Base-by-base conservation (phyloP, 495 filamentous ascomycete species). In the Lepraria neglecta region DNA sequence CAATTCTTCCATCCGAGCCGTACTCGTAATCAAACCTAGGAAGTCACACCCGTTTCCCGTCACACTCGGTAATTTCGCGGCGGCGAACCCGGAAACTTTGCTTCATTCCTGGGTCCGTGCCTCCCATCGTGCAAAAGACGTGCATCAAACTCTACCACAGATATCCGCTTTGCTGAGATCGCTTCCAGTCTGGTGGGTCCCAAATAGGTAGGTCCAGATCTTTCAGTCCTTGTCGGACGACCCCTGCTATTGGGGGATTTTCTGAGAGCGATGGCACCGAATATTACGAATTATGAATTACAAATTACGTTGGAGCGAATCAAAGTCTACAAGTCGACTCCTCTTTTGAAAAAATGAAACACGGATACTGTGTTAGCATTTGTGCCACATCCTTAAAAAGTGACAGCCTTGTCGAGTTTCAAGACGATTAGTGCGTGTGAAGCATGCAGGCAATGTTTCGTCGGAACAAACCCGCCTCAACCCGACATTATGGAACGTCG, bases 381-480 rank as follows among this genome's bases (percentile, higher is more conserved):
- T 33, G 58, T 60, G 58, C 47, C 58, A 60, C 58, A 60, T 31
- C 48, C 48, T 53, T 33, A 53, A 53, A 40, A 42, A 44, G n/a
- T 12, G 51, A 24, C 58, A 60, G 58, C 58, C 58, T 45, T 33
- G n/a, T 53, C 33, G 40, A 27, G 48, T 60, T 60, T 60, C 47
- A 53, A 54, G 17, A 60, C 30, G 47, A 33, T 21, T 52, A 43
- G 24, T 52, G 47, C n/a, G 21, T 52, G 46, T 43, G 33, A 47
- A 31, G 48, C 47, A 33, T 60, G 58, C 58, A 53, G 58, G 58
- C 42, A 50, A 53, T 54, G 31, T 60, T 45, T 48, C 12, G 21
- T 60, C 40, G 45, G 58, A 11, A 52, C 7, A 7, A 59, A 21
- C 47, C 33, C 58, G 58, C 35, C 58, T 52, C 38, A 60, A 17